Percentiles rank a stretch among this genome's conserved stretches.
Evolutionary conservation across 495 filamentous ascomycete genomes (phyloP).

Genomic region (Neurospora sp.): DNA sequence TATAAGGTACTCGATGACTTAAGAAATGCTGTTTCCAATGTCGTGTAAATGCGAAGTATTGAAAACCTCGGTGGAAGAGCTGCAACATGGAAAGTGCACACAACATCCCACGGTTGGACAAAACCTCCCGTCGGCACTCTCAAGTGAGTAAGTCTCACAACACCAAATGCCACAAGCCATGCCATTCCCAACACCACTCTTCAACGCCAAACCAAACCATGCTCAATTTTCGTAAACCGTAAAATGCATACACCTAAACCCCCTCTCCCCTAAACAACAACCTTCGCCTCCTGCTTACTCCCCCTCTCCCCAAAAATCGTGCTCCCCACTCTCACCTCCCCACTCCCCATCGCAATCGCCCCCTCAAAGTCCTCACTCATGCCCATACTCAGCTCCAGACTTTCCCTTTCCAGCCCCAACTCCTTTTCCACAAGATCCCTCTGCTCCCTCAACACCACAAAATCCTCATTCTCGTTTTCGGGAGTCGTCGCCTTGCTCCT

Average conservation of each 20-base stretch:
- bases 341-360: slow-evolving; percentile 72
- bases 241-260: neutral
- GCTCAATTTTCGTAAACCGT: neutral
- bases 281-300: slow-evolving; percentile 57
- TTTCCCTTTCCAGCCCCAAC: slow-evolving; percentile 24
- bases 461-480: slow-evolving; percentile 87
- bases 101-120: neutral
- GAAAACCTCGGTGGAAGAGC: too few relatives aligned
- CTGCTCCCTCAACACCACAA: slow-evolving; percentile 54
- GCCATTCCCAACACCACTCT: neutral
- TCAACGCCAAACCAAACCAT: neutral
- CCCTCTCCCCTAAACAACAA: slow-evolving; percentile 28
- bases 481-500: slow-evolving; percentile 56
- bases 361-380: slow-evolving; percentile 97
- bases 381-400: slow-evolving; percentile 53
- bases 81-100: neutral
- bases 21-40: neutral
- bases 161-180: neutral
- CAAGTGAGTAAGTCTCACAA: neutral
- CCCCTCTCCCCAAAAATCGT: slow-evolving; percentile 84
- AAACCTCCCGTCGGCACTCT: neutral
- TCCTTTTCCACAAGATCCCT: slow-evolving; percentile 49
- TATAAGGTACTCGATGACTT: neutral
- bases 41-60: neutral
- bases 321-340: slow-evolving; percentile 90